Evolutionary conservation across 2,329 filamentous ascomycete species (phyloP), one percentile per base, ranked within the genome.

Genomic region (Intubia oerlemansii): DNA sequence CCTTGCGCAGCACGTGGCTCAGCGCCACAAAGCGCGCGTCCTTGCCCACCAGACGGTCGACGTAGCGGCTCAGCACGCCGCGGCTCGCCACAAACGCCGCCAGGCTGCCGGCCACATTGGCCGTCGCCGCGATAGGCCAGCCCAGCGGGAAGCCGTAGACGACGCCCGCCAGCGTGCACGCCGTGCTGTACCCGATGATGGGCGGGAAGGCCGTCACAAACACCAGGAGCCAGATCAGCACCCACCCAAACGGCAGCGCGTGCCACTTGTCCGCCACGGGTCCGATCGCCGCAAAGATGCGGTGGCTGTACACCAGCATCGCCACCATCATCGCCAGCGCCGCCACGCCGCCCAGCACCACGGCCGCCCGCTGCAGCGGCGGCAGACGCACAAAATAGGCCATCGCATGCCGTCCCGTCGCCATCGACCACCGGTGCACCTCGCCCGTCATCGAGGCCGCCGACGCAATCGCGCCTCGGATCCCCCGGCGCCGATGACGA

Each of bases 11-110:
- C 7, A 88, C 88, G 42, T 93, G 64, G 14, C 78, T 68, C 16
- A 98, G 62, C 5, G 88, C 88, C 8, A 88, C 69, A 47, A 98
- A 98, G 29, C 84, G 67, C 45, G 70, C 74, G 52, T 98, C 85
- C 38, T 64, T 61, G 32, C 79, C 78, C 28, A 93, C 75, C 40
- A 92, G 60, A 12, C 71, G 62, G 41, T 82, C 62, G 17, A 95
- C 84, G 46, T 84, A 84, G 25, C 55, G 56, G 38, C 74, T 75
- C 34, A 95, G 59, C 24, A 93, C 51, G 5, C 78, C 80, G 37
- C 88, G 63, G 29, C 76, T 82, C 25, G 78, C 68, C 33, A 90
- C 45, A 45, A 98, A 95, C 1, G 81, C 74, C 25, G 60, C 68
- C 1, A 78, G 70, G 13, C 75, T 81, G 22, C 88, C 88, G 18